Base-by-base conservation (phyloP, 192 early-diverging fungal species). In the Mortierella alpina region DNA sequence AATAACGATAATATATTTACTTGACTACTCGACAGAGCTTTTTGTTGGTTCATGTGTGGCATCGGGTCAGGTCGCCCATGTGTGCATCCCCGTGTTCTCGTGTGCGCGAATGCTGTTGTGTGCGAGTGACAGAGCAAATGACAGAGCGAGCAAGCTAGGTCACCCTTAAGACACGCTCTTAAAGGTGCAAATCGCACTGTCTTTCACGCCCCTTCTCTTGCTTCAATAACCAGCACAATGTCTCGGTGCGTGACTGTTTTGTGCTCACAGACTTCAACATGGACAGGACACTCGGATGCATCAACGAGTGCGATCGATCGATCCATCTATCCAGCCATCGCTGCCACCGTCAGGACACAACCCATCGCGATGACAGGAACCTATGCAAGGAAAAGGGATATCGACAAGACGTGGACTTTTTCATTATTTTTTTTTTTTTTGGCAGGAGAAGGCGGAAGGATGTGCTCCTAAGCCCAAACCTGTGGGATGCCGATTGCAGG, bases 141-240 rank as follows among this genome's bases (percentile, higher is more conserved):
- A 4, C 11, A 50, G 17, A 50, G 17, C 11, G 17, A 50, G 17
- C n/a, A n/a, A n/a, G n/a, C n/a, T n/a, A n/a, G 20, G 8, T 17
- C 52, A 22, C 63, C 63, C 63, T 66, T 66, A 66, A 66, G 6
- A 12, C 15, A 4, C 9, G 54, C 52, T 66, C 52, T 53, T 31
- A 54, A 2, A 5, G 14, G 11, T 10, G 40, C 40, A 13, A 5
- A 15, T 15, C 20, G 12, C 50, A 48, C 59, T 58, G 44, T n/a
- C 41, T 49, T 42, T 40, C 60, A 59, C 41, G 64, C 71, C 63
- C 51, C 59, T 61, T 73, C 71, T 73, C 65, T 63, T 65, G 71
- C 71, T 73, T 73, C 61, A 73, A 73, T 62, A 65, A 53, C 59
- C 71, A 73, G 71, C 71, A 73, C 71, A 73, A 73, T 73, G 71